Evolutionary conservation across 371 early-diverging fungal species (phyloP), one percentile per base, ranked within the genome.

Genomic region (Mortierella sp.): DNA sequence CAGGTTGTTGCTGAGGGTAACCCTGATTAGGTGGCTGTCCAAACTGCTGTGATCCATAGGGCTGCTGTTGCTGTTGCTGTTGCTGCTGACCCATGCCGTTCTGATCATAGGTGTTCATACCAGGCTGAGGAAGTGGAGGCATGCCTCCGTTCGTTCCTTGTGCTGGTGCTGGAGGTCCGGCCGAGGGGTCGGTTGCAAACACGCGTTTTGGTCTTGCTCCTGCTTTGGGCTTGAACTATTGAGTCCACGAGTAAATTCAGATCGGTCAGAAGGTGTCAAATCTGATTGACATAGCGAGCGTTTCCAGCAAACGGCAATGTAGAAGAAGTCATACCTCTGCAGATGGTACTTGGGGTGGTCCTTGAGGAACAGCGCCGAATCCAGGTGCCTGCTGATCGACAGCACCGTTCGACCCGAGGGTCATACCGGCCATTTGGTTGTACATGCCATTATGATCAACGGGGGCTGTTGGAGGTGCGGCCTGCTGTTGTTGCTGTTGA

Each of bases 181-280:
- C 74, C 21, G 82, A 82, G 16, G 76, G 80, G 68, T 84, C 84
- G 0, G 84, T 26, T 11, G 76, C 84, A 57, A 77, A 84, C 16
- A 80, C 84, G 11, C 84, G 84, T 50, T 84, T 84, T 7, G 84
- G 78, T 55, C 84, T 80, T 70, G 87, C 82, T 68, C 82, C 87
- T 60, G 80, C 54, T 55, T 86, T 86, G 34, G 87, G 77, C 55
- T 82, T 86, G n/a, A 52, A 68, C 87, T 86, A 73, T 31, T 13
- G 21, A n/a, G 45, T 21, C 44, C 38, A 42, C 11, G 19, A 31
- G 14, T 24, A 42, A 73, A 54, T 26, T 28, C 3, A 48, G 2
- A 26, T 52, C 19, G 34, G 48, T 16, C 19, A 38, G 1, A 34
- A 21, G 10, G 34, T 73, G 55, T 38, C 21, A 54, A 19, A 31